Evolutionary conservation across 106 monocot genomes (phyloP), one percentile per base, ranked within the genome.

Genomic region (Dendrobium catenatum): DNA sequence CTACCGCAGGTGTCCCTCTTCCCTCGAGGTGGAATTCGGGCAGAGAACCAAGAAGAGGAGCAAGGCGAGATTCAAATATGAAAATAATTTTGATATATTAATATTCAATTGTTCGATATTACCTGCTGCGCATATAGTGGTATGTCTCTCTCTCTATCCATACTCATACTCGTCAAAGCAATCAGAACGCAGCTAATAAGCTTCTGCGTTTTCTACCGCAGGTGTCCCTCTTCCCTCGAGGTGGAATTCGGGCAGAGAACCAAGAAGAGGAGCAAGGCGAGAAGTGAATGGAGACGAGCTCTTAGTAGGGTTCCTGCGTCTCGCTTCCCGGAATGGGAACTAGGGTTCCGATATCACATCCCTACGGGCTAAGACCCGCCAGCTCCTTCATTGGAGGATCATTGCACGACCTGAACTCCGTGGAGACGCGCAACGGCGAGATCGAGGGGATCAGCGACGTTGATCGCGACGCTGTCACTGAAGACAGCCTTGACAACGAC

Each of bases 371-470:
- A 78, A 84, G 86, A 55, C 47, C 84, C 2, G 84, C 81, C 17
- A 87, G 70, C 77, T 83, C 87, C 9, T 91, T 81, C 87, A 87
- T 95, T 16, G 84, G 79, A 10, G 87, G 80, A 72, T 86, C 93
- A 4, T 81, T 93, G 61, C 89, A 93, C 80, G 93, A 95, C 73
- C 90, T 95, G 42, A 92, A 95, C 85, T 83, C 87, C 6, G 88
- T 89, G 13, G 94, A 92, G 68, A 85, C 81, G 1, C 82, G 81
- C 22, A 76, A 82, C 4, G 89, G 81, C 13, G 94, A 91, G 58
- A 88, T 92, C 68, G 92, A 93, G 37, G 90, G 89, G 77, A 93
- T 93, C 72, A 88, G 95, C 78, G 92, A 89, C 51, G 91, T 92
- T 11, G 95, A 92, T 80, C 90, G 90, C 11, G 92, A 91, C 46